Conservation (phyloP, 2,329 filamentous ascomycete species). For the Aspergillus melleus region DNA sequence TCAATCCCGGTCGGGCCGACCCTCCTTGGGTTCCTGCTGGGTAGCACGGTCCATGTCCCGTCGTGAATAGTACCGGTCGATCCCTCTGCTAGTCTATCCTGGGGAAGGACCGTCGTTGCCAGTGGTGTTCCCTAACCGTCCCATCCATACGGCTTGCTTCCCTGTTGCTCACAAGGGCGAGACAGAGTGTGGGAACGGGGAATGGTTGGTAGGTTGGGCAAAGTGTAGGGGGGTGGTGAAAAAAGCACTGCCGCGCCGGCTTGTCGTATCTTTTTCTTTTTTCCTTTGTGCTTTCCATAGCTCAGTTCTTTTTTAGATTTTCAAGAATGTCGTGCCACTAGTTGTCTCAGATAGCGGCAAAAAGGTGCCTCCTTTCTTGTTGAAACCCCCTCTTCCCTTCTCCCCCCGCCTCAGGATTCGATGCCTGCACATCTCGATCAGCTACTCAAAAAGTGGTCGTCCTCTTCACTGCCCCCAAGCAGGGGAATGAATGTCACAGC, state of each 20-base stretch:
- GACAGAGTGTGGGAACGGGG: neutral
- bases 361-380: neutral
- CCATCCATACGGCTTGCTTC: neutral
- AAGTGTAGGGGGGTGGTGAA: neutral
- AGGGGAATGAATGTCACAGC: neutral
- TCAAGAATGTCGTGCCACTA: neutral
- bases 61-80: neutral
- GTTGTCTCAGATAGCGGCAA: neutral
- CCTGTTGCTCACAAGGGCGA: neutral
- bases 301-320: neutral
- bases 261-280: neutral
- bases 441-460: neutral
- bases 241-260: neutral
- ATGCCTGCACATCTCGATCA: neutral
- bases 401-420: neutral
- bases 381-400: neutral
- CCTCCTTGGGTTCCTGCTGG: constrained; percentile 13
- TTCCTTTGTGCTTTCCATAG: neutral
- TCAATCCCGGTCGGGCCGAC: constrained; percentile 17
- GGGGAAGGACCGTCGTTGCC: neutral
- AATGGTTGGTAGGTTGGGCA: neutral
- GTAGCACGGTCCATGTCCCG: constrained; percentile 14
- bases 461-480: neutral
- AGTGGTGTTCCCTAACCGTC: neutral
- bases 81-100: neutral